A percentile compares a stretch with the other conserved stretches of the same genome.
phyloP scores from a whole-genome alignment of 2,329 filamentous ascomycete species.

The Alternaria longipes region DNA sequence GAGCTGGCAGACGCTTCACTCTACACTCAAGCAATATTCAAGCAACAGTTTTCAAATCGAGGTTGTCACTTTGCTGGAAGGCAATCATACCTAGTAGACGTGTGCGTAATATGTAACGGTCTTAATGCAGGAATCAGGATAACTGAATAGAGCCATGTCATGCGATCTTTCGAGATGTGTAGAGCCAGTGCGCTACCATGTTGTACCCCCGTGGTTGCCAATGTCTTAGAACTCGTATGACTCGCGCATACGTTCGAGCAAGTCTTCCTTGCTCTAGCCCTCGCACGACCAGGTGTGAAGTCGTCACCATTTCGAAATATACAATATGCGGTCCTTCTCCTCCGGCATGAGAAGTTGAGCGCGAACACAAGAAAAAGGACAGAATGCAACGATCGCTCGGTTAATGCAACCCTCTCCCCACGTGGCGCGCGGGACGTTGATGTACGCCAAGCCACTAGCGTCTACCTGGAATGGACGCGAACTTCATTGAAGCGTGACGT shows the following conservation, averaged over 20 bases:
- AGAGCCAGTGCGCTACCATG: neutral
- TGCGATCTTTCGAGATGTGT: neutral
- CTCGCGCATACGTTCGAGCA: neutral
- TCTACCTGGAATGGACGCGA: slow-evolving; percentile 15
- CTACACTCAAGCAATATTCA: neutral
- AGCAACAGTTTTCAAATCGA: neutral
- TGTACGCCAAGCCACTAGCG: slow-evolving; percentile 21
- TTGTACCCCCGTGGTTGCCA: neutral
- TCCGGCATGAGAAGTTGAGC: neutral
- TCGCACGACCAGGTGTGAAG: neutral
- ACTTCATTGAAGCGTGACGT: slow-evolving; percentile 20
- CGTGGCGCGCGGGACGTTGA: slow-evolving; percentile 11
- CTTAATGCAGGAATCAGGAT: neutral
- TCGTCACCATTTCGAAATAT: neutral
- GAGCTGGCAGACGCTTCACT: neutral
- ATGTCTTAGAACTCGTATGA: neutral
- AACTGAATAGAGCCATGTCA: neutral
- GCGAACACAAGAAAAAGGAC: neutral
- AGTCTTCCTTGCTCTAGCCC: neutral
- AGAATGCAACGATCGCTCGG: slow-evolving; percentile 9
- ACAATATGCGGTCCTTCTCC: no score
- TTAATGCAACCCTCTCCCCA: slow-evolving; percentile 18
- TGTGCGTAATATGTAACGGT: neutral
- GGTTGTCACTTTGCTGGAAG: neutral
- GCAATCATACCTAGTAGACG: neutral